Evolutionary conservation across 2,329 filamentous ascomycete species (phyloP).

Genomic region (Aspergillus ochraceus): DNA sequence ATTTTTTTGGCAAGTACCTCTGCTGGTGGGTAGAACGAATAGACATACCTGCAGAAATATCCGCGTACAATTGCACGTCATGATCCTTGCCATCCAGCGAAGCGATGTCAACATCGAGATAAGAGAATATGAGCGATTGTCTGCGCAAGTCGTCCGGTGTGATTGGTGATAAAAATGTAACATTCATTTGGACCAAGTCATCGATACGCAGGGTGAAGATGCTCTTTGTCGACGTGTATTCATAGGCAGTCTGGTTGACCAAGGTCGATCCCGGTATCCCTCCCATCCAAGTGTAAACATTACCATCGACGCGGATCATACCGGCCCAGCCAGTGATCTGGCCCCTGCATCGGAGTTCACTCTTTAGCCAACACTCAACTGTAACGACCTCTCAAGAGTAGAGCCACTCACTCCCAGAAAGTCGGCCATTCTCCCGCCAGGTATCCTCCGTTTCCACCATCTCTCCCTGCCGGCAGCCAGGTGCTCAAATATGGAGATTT

Average conservation of each 20-base stretch:
- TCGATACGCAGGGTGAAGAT: slow-evolving; percentile 67
- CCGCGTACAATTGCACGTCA: slow-evolving; percentile 69
- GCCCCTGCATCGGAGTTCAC: slow-evolving; percentile 41
- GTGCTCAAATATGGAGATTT: slow-evolving; percentile 73
- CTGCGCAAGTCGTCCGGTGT: slow-evolving; percentile 65
- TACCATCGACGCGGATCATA: slow-evolving; percentile 66
- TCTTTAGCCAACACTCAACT: slow-evolving; percentile 13
- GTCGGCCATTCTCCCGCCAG: slow-evolving; percentile 68
- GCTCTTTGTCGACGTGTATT: slow-evolving; percentile 72
- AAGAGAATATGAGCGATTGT: slow-evolving; percentile 70
- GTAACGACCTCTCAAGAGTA: background rate
- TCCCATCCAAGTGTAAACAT: slow-evolving; percentile 66
- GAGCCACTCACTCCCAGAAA: slow-evolving; percentile 64
- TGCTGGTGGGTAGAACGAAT: background rate
- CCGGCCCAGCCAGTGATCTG: slow-evolving; percentile 66
- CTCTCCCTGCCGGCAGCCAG: slow-evolving; percentile 64
- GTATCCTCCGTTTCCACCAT: slow-evolving; percentile 64
- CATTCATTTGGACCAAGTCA: slow-evolving; percentile 61
- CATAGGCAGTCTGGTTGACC: slow-evolving; percentile 60
- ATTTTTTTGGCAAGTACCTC: background rate
- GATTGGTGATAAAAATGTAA: slow-evolving; percentile 71
- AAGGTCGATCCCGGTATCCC: slow-evolving; percentile 49
- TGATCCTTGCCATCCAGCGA: slow-evolving; percentile 65
- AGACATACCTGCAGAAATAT: slow-evolving; percentile 65
- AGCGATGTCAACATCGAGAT: slow-evolving; percentile 63